phyloP scores from a whole-genome alignment of 2,329 filamentous ascomycete species.

The Fusarium newnesense region DNA sequence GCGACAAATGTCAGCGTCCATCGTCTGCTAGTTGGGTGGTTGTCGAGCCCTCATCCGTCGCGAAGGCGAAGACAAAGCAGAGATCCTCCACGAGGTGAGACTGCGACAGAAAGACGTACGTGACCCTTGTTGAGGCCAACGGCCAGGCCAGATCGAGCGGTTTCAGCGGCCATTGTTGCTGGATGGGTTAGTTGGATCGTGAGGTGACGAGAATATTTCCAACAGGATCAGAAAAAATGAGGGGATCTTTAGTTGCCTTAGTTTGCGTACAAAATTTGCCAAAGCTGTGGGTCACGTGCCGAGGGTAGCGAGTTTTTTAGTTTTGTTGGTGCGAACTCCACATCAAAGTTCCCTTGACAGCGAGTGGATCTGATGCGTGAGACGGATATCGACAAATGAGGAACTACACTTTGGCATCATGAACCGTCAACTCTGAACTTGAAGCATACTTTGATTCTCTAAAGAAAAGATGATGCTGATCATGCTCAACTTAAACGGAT shows the following conservation, averaged over 20 bases:
- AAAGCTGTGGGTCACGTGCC: constrained; percentile 45
- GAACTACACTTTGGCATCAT: background rate
- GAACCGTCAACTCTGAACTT: background rate
- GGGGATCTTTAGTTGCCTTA: constrained; percentile 6
- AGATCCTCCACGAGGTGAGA: constrained; percentile 83
- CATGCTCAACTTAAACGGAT: background rate
- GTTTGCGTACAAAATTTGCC: constrained; percentile 2
- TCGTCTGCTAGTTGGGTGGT: constrained; percentile 59
- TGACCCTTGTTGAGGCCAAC: constrained; percentile 72
- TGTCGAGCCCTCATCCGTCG: constrained; percentile 39
- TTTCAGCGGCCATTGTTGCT: constrained; percentile 69
- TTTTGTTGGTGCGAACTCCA: constrained; percentile 16
- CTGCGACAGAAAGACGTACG: constrained; percentile 64
- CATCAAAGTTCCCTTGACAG: background rate
- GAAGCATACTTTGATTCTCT: background rate
- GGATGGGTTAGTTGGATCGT: constrained; percentile 47
- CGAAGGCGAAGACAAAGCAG: constrained; percentile 56
- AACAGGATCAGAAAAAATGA: constrained; percentile 19
- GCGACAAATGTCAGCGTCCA: constrained; percentile 68
- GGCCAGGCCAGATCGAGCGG: constrained; percentile 68
- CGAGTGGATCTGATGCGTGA: background rate
- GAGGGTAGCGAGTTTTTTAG: constrained; percentile 26
- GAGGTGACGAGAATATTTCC: constrained; percentile 41
- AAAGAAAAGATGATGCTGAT: background rate
- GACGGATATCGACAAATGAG: background rate